Base-by-base conservation (phyloP, 768 basidiomycete species). In the Boletus rufocinnamomeus region DNA sequence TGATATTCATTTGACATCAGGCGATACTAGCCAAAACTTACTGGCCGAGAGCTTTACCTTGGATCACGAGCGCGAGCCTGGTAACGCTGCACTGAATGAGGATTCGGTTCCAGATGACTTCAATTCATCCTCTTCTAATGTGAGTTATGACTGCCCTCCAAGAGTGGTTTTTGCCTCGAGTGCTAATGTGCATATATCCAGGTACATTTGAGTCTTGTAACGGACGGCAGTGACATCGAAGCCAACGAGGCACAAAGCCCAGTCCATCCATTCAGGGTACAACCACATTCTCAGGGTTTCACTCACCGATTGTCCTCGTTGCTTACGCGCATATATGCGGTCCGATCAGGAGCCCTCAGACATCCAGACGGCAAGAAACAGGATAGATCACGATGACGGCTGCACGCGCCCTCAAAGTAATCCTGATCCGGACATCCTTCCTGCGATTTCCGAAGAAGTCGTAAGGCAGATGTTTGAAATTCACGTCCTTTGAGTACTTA, bases 251-350 rank as follows among this genome's bases (percentile, higher is more conserved):
- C 10, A 44, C 57, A 49, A 34, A 8, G 2, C 45, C 3, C 35
- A 37, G 44, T 45, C 14, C 48, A 13, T 44, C n/a, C 47, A n/a
- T 34, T 34, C 30, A 45, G 58, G 58, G 66, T 70, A 3, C 21
- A 41, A 14, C 23, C 43, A 13, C 48, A 38, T 27, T 28, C 19
- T 32, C 13, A 19, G 5, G 17, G 25, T 8, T n/a, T 46, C n/a
- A 32, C 13, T n/a, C n/a, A 19, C n/a, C 14, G 3, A 35, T 23
- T 43, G 16, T 17, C 28, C n/a, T 52, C 50, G 9, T 54, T 44
- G 9, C 52, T 66, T 43, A 54, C 45, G 46, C 57, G 69, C 69
- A 71, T 69, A 63, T 63, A 70, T 62, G 30, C 63, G 58, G 59
- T 34, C 40, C 14, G 32, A 48, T 21, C 41, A 57, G 21, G 50